Evolutionary conservation across 345 rosid species (phyloP).

Genomic region (Populus simonii): DNA sequence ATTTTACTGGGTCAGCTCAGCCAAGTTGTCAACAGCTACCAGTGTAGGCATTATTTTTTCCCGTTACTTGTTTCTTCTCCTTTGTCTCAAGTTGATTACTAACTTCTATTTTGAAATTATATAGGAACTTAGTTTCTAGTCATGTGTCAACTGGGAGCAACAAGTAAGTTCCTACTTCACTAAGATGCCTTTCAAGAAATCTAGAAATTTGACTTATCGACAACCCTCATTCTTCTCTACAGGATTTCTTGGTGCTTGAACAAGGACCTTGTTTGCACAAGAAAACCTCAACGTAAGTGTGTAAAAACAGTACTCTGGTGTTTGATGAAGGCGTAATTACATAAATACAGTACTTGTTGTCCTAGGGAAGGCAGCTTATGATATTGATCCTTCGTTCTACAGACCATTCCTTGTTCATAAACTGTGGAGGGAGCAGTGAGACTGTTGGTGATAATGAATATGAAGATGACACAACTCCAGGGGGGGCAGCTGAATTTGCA

Average conservation of each 20-base stretch:
- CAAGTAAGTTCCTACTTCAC: constrained; percentile 46
- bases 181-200: neutral
- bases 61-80: neutral
- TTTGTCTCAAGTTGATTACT: constrained; percentile 6
- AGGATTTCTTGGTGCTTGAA: constrained; percentile 50
- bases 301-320: neutral
- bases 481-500: constrained; percentile 43
- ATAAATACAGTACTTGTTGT: neutral
- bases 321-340: neutral
- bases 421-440: constrained; percentile 56
- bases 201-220: neutral
- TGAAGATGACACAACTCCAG: constrained; percentile 38
- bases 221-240: neutral
- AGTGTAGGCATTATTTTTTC: constrained; percentile 43
- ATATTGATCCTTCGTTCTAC: constrained; percentile 8
- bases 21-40: constrained; percentile 35
- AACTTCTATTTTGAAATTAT: neutral
- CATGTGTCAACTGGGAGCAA: constrained; percentile 34
- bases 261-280: constrained; percentile 61
- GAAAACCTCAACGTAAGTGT: constrained; percentile 45
- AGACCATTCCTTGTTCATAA: constrained; percentile 72
- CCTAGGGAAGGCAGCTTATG: neutral
- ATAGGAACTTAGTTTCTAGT: constrained; percentile 75
- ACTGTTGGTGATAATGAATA: constrained; percentile 31
- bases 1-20: constrained; percentile 47